Evolutionary conservation across 2,329 filamentous ascomycete genomes (phyloP).

Genomic region (Dactylonectria macrodidyma): DNA sequence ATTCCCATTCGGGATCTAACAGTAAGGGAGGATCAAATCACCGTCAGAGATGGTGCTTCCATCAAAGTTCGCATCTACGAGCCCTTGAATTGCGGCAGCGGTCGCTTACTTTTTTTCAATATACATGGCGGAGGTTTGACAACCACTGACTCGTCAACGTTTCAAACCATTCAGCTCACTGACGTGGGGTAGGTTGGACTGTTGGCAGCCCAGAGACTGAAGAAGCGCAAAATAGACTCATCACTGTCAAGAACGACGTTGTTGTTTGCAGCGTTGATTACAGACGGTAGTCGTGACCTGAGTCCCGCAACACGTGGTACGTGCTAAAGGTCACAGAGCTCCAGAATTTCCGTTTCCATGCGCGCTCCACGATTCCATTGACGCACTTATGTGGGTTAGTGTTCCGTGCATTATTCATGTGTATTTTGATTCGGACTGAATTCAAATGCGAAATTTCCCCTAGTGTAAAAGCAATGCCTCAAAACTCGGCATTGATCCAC

Average conservation of each 20-base stretch:
- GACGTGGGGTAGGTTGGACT: slow-evolving; percentile 15
- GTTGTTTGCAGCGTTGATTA: slow-evolving; percentile 27
- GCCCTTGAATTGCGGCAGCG: not conserved
- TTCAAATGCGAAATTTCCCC: too few species aligned
- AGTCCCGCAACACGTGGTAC: not conserved
- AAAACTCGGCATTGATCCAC: slow-evolving; percentile 4
- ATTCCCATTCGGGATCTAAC: slow-evolving; percentile 3
- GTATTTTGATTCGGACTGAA: too few species aligned
- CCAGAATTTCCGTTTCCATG: slow-evolving; percentile 25
- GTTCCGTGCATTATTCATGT: too few species aligned
- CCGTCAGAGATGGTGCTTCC: not conserved
- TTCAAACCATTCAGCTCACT: not conserved
- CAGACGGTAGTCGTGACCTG: slow-evolving; percentile 2
- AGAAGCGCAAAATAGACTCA: slow-evolving; percentile 17
- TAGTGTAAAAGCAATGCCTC: not conserved
- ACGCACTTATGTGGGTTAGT: slow-evolving; percentile 21
- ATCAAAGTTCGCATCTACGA: slow-evolving; percentile 16
- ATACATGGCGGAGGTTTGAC: slow-evolving; percentile 20
- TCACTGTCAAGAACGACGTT: slow-evolving; percentile 5
- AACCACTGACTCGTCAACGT: not conserved
- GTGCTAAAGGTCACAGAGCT: slow-evolving; percentile 2
- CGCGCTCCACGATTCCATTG: slow-evolving; percentile 14
- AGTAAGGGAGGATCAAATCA: not conserved
- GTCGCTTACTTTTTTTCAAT: slow-evolving; percentile 22
- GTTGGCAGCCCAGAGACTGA: slow-evolving; percentile 22